These are phyloP conservation scores for Ustilago shanxiensis DNA, from an alignment of 1,284 basidiomycete species.

Conservation along the genomic window DNA sequence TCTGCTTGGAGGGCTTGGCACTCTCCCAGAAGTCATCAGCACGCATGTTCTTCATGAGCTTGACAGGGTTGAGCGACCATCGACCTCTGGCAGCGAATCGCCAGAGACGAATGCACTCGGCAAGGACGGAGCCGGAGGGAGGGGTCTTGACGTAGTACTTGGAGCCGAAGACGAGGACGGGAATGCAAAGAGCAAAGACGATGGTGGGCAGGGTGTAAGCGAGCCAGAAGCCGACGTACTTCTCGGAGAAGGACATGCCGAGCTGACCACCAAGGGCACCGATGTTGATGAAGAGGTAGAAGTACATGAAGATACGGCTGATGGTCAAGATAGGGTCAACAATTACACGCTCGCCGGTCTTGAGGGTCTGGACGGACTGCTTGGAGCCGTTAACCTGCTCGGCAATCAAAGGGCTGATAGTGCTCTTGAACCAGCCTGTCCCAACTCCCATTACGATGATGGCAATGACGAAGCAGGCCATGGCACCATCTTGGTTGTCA, in stretches of 20 bases:
- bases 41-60: constrained; percentile 67
- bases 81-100: constrained; percentile 64
- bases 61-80: constrained; percentile 70
- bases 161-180: constrained; percentile 78
- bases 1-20: constrained; percentile 77
- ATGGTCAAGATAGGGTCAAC: constrained; percentile 82
- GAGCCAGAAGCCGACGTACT: constrained; percentile 71
- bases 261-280: constrained; percentile 70
- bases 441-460: constrained; percentile 71
- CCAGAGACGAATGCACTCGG: constrained; percentile 70
- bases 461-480: constrained; percentile 75
- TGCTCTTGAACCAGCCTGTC: constrained; percentile 83
- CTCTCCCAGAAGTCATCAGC: constrained; percentile 82
- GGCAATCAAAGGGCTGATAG: constrained; percentile 60
- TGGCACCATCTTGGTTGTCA: constrained; percentile 73
- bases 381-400: constrained; percentile 72
- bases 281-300: constrained; percentile 70
- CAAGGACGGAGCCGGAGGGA: constrained; percentile 85
- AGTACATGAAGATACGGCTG: constrained; percentile 66
- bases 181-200: constrained; percentile 73
- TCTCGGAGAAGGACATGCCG: constrained; percentile 70
- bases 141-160: constrained; percentile 79
- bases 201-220: constrained; percentile 72
- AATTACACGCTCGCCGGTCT: constrained; percentile 81
- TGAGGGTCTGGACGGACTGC: constrained; percentile 69